phyloP scores from a whole-genome alignment of 192 early-diverging fungal genomes.

The Backusella tuberculispora region DNA sequence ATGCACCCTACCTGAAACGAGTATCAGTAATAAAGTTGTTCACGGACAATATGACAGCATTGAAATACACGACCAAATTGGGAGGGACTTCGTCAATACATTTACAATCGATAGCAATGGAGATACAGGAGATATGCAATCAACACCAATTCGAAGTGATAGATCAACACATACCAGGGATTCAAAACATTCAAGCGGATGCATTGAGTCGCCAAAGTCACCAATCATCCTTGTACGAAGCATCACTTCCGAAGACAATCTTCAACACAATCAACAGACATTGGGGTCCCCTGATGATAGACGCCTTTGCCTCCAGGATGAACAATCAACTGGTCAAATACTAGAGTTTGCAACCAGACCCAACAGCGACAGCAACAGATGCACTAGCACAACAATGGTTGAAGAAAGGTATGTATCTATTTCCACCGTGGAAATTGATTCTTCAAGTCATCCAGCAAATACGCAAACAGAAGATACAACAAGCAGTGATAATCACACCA shows the following conservation, averaged over 20 bases:
- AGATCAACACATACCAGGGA: constrained; percentile 15
- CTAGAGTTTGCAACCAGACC: constrained; percentile 22
- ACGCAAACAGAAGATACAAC: neutral
- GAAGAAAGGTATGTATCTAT: constrained; percentile 12
- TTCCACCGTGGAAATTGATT: neutral
- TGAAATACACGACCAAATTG: constrained; percentile 25
- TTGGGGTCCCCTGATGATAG: neutral
- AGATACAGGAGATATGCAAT: constrained; percentile 27
- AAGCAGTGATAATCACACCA: no score
- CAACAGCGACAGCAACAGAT: constrained; percentile 12
- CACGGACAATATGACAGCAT: constrained; percentile 29
- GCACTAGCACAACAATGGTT: neutral
- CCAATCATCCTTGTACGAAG: neutral
- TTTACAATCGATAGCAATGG: constrained; percentile 24
- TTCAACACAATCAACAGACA: constrained; percentile 14
- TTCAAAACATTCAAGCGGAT: constrained; percentile 22
- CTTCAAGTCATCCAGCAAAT: neutral
- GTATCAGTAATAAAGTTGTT: neutral
- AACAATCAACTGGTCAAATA: neutral
- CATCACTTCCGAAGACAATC: neutral
- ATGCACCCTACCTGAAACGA: neutral
- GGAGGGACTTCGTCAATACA: constrained; percentile 24
- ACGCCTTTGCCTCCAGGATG: constrained; percentile 17
- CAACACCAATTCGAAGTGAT: neutral
- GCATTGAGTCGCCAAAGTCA: neutral